Conservation (phyloP, 1,139 yeast genomes). For the Yamadazyma spencermartinsiae region DNA sequence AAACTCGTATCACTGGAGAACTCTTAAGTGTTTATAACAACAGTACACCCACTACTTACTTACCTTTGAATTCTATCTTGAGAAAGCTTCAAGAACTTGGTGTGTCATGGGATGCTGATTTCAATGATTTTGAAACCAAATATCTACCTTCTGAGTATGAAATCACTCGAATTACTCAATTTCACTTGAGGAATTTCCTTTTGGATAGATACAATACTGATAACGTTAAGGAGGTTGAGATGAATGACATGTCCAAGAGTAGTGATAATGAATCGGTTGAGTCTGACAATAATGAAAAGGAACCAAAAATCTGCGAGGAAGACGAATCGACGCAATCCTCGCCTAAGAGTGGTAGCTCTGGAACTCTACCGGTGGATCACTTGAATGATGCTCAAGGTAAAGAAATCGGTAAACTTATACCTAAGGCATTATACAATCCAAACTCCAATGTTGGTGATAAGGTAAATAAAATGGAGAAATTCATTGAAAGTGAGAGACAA, state of each 20-base stretch:
- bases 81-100: conserved; percentile 79
- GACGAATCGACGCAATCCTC: too few species aligned
- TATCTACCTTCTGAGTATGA: conserved; percentile 92
- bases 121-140: conserved; percentile 74
- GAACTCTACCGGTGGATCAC: conserved; percentile 5
- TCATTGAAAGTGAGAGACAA: conserved; percentile 14
- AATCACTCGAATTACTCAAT: conserved; percentile 86
- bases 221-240: conserved; percentile 15
- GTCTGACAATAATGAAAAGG: conserved; percentile 5
- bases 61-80: conserved; percentile 68
- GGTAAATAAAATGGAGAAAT: conserved; percentile 29
- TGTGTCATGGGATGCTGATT: conserved; percentile 85
- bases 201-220: conserved; percentile 44
- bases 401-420: conserved; percentile 25
- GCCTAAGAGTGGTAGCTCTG: too few species aligned
- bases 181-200: conserved; percentile 77
- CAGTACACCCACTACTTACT: conserved; percentile 63
- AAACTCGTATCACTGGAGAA: conserved; percentile 40
- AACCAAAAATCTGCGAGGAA: too few species aligned
- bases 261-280: conserved; percentile 3
- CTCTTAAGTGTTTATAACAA: conserved; percentile 55
- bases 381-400: conserved; percentile 16
- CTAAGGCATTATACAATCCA: conserved; percentile 23
- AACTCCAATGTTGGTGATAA: conserved; percentile 20
- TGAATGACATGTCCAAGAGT: conserved; percentile 10